Evolutionary conservation across 768 basidiomycete species (phyloP).

Genomic region (Termitomyces sp.): DNA sequence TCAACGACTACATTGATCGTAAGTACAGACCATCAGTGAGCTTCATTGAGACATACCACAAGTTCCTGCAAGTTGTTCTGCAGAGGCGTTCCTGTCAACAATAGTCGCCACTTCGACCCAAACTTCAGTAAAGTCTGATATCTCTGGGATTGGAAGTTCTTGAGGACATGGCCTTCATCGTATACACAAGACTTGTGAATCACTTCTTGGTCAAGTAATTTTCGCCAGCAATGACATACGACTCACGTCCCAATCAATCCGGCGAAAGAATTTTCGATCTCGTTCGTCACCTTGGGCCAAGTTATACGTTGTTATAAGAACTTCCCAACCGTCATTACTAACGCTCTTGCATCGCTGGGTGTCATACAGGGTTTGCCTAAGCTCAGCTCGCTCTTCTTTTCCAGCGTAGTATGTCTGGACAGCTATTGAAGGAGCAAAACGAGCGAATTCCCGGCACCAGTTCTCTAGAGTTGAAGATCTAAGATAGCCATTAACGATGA

Average conservation of each 20-base stretch:
- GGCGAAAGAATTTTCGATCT: conserved; percentile 91
- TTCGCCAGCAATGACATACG: not conserved
- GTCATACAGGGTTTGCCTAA: conserved; percentile 69
- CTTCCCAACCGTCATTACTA: conserved; percentile 73
- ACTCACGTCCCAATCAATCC: conserved; percentile 89
- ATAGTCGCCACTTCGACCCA: conserved; percentile 81
- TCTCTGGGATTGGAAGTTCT: conserved; percentile 97
- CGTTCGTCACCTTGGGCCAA: conserved; percentile 85
- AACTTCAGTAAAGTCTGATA: conserved; percentile 86
- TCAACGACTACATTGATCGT: conserved; percentile 66
- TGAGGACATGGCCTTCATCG: conserved; percentile 95
- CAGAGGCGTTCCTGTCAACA: conserved; percentile 93
- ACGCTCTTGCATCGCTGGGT: conserved; percentile 43
- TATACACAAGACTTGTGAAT: conserved; percentile 76
- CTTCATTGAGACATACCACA: conserved; percentile 48
- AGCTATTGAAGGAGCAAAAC: conserved; percentile 81
- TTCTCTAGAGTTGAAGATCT: conserved; percentile 97
- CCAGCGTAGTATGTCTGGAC: conserved; percentile 92
- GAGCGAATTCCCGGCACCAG: conserved; percentile 94
- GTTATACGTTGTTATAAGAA: conserved; percentile 94
- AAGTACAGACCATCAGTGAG: not conserved
- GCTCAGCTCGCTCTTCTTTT: conserved; percentile 74
- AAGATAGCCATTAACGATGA: conserved; percentile 7
- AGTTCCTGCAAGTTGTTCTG: conserved; percentile 90
- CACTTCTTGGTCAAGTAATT: not conserved